Evolutionary conservation across 768 basidiomycete species (phyloP), one percentile per base, ranked within the genome.

Genomic region (Rhizopogon sp.): DNA sequence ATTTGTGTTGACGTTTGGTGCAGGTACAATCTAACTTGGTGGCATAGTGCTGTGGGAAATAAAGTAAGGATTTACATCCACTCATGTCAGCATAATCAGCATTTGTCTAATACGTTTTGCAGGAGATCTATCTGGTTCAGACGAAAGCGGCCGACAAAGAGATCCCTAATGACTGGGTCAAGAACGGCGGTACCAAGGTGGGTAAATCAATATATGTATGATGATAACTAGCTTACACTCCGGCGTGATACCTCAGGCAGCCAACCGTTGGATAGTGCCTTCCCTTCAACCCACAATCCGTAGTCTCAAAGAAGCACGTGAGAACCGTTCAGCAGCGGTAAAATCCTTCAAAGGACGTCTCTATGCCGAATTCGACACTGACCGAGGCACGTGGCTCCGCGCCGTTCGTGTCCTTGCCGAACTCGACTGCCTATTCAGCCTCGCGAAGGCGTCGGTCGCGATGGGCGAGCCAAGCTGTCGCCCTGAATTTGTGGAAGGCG

Each of bases 381-480:
- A 95, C 64, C 84, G 90, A 43, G 76, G 80, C 13, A 71, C 87
- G 14, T 96, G 92, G 91, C 71, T 94, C 64, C 82, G 85, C n/a
- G 83, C 87, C 10, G 79, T 94, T 58, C 83, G 91, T 39, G 85
- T 92, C 14, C 80, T 96, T 49, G 88, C 97, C 6, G 95, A 99
- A 72, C 77, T 99, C n/a, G 97, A 99, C 69, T 99, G 97, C 69
- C 73, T 99, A 20, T 84, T 96, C 68, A 92, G 91, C 60, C 73
- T 98, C 45, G 90, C 96, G 5, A 95, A 92, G 69, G 81, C 93
- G 1, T 97, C 94, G 1, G 68, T 72, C n/a, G 89, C 90, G 8
- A 79, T 99, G 41, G 95, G 93, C 43, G 93, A 97, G 69, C 97
- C 97, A 3, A 79, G 83, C n/a, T 98, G 97, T 64, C 76, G 97